Percentiles rank a stretch among this genome's conserved stretches.
Conservation (phyloP, 2,329 filamentous ascomycete species). For the Stenocarpella maydis region DNA sequence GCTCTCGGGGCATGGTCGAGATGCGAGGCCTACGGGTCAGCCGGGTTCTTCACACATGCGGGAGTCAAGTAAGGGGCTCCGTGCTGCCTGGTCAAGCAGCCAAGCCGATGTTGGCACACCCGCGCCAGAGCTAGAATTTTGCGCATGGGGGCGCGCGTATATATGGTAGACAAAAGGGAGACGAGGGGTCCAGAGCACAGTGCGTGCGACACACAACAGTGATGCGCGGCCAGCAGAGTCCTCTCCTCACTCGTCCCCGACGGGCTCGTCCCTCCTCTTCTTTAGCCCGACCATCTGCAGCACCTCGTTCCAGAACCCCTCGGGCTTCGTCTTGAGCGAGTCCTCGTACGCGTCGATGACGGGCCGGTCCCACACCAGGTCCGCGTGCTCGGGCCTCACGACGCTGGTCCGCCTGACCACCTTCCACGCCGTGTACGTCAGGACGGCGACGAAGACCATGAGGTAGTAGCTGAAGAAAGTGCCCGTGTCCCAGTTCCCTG, state of each 20-base stretch:
- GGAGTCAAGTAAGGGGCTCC: not conserved
- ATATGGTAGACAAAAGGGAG: not conserved
- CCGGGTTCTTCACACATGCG: not conserved
- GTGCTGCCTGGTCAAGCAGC: not conserved
- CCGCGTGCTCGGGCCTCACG: conserved; percentile 54
- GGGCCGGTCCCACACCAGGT: conserved; percentile 40
- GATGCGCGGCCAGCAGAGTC: not conserved
- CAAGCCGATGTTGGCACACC: not conserved
- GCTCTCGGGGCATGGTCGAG: not conserved
- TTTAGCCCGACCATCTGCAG: conserved; percentile 53
- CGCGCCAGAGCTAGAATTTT: conserved; percentile 10
- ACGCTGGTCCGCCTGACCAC: conserved; percentile 66
- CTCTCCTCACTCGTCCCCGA: conserved; percentile 6
- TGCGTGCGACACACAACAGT: too few species aligned
- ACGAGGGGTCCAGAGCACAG: not conserved
- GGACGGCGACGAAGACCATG: conserved; percentile 61
- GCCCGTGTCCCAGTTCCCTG: conserved; percentile 42
- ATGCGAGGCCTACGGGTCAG: not conserved
- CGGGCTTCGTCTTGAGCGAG: conserved; percentile 55
- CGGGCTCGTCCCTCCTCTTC: conserved; percentile 36
- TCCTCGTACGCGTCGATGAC: conserved; percentile 56
- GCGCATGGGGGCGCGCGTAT: not conserved
- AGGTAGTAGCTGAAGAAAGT: conserved; percentile 59
- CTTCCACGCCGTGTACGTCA: conserved; percentile 69
- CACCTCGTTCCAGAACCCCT: conserved; percentile 66